Percentiles rank a stretch among this genome's conserved stretches.
phyloP scores from a whole-genome alignment of 352 stramenopile species.

The Phytophthora citrophthora region DNA sequence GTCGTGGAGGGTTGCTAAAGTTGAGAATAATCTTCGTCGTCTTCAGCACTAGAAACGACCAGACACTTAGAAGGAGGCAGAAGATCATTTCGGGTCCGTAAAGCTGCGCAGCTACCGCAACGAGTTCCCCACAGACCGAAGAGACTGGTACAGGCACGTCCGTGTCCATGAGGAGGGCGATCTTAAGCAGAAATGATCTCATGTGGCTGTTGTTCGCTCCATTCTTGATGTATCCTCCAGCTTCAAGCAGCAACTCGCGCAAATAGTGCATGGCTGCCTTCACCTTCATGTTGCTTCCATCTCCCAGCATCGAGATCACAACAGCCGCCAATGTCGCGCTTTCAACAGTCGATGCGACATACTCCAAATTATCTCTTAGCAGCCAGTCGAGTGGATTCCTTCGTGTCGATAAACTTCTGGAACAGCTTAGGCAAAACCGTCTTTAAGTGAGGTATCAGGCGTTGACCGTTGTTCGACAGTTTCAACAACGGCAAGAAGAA shows the following conservation, averaged over 20 bases:
- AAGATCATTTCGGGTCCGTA: slow-evolving; percentile 62
- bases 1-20: slow-evolving; percentile 17
- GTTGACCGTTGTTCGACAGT: slow-evolving; percentile 38
- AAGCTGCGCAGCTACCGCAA: slow-evolving; percentile 51
- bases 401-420: slow-evolving; percentile 79
- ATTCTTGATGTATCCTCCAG: slow-evolving; percentile 66
- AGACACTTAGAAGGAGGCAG: slow-evolving; percentile 66
- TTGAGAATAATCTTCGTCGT: slow-evolving; percentile 63
- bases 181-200: slow-evolving; percentile 71
- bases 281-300: slow-evolving; percentile 85
- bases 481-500: slow-evolving; percentile 65
- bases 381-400: slow-evolving; percentile 58
- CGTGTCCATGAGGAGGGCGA: slow-evolving; percentile 67
- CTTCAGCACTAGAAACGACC: slow-evolving; percentile 61
- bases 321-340: slow-evolving; percentile 46
- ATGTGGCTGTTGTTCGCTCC: slow-evolving; percentile 71
- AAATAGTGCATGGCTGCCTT: slow-evolving; percentile 73
- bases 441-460: slow-evolving; percentile 63
- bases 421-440: slow-evolving; percentile 69
- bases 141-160: slow-evolving; percentile 68
- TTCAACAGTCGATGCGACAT: slow-evolving; percentile 58
- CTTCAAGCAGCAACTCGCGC: slow-evolving; percentile 54
- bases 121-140: slow-evolving; percentile 59
- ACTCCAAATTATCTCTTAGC: slow-evolving; percentile 74
- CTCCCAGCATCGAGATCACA: slow-evolving; percentile 65